These are phyloP conservation scores for Cercospora citrullina DNA, from an alignment of 2,329 filamentous ascomycete species.

Conservation along the genomic window DNA sequence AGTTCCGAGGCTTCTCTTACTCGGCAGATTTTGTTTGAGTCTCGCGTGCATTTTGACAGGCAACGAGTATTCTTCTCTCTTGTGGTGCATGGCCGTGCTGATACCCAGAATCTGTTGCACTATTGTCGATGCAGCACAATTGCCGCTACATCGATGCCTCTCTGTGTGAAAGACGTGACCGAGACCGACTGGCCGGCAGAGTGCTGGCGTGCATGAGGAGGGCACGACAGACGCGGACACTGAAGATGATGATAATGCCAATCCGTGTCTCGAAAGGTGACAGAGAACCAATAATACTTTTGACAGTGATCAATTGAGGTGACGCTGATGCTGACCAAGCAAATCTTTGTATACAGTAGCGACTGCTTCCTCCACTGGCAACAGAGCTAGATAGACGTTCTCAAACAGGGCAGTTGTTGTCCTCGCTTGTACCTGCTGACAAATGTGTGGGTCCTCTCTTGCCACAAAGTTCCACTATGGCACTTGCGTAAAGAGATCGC, in stretches of 20 bases:
- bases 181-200: neutral
- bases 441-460: neutral
- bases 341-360: neutral
- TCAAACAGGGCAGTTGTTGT: neutral
- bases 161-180: neutral
- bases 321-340: slow-evolving; percentile 2
- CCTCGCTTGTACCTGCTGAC: slow-evolving; percentile 2
- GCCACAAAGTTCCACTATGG: neutral
- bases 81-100: neutral
- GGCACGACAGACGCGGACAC: neutral
- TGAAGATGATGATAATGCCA: slow-evolving; percentile 5
- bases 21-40: slow-evolving; percentile 80
- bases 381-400: neutral
- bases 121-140: neutral
- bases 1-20: slow-evolving; percentile 98
- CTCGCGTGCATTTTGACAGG: slow-evolving; percentile 5
- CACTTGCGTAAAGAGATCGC: neutral
- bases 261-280: neutral
- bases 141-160: neutral
- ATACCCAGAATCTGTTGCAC: slow-evolving; percentile 2
- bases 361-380: neutral
- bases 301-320: slow-evolving; percentile 9
- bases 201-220: neutral
- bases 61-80: neutral
- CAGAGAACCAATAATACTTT: slow-evolving; percentile 7